Evolutionary conservation across 1,284 basidiomycete species (phyloP), one percentile per base, ranked within the genome.

Genomic region (Phellopilus nigrolimitatus): DNA sequence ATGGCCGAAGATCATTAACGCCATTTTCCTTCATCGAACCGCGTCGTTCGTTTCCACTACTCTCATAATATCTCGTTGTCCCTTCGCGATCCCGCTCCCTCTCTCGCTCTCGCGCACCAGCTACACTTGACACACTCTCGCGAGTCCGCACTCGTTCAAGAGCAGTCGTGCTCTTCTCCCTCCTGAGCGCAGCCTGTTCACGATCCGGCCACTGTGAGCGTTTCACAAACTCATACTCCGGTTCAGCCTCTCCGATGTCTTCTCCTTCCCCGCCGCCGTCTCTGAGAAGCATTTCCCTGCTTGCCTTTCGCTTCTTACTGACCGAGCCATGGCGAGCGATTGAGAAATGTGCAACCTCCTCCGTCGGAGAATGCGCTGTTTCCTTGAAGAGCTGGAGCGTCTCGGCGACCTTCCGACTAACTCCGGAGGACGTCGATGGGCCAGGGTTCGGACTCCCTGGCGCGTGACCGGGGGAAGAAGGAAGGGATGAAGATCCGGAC

Each of bases 171-270:
- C 82, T 85, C 64, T 74, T 79, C 63, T 87, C 81, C 56, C 84
- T 71, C 52, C 84, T 72, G 43, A 79, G 69, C 21, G 80, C 82
- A 3, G 77, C 70, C 66, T 47, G 53, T 39, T 86, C 85, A 37
- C 83, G 79, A 64, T 86, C 85, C 2, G 84, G 83, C 86, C 86
- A 89, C 59, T 87, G 86, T 12, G 86, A 82, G 47, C 87, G 78
- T 61, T 87, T 88, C 43, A 89, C 84, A 61, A 89, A 88, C 69
- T 88, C 78, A 62, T 82, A 88, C 61, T 82, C 76, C 47, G 78
- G 76, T 15, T 75, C 66, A 46, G 78, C 76, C 15, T 75, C 66
- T 8, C 62, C 70, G 15, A 66, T 64, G 25, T 75, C 68, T 37
- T 70, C 66, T 17, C 74, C 75, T 60, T 64, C 12, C 62, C 57